Percentiles rank a stretch among this genome's conserved stretches.
Evolutionary conservation across 305 asterid species (phyloP).

Genomic region (Solanum hybrid): DNA sequence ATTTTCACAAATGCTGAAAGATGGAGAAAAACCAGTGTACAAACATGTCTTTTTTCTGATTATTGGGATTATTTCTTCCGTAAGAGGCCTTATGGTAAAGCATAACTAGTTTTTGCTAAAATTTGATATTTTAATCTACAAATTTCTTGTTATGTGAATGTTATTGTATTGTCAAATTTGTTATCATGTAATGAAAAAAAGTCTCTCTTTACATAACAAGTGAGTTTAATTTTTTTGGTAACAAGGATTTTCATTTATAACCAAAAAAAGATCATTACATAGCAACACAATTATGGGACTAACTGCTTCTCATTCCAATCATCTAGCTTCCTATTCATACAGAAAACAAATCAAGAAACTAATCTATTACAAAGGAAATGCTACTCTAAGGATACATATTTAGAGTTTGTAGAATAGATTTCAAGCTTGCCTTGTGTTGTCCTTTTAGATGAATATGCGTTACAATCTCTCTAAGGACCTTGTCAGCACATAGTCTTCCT

Average conservation of each 20-base stretch:
- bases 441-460: not conserved
- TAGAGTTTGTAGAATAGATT: not conserved
- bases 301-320: not conserved
- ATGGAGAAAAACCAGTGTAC: not conserved
- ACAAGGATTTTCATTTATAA: not conserved
- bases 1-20: not conserved
- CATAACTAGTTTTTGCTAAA: not conserved
- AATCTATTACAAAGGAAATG: not conserved
- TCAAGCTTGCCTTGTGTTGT: not conserved
- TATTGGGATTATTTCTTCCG: not conserved
- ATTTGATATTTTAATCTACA: not conserved
- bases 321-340: not conserved
- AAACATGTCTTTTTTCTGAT: not conserved
- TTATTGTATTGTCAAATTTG: not conserved
- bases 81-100: not conserved
- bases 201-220: not conserved
- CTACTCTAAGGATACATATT: not conserved
- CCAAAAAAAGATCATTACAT: not conserved
- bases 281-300: not conserved
- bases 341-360: too few species aligned
- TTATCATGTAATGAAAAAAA: not conserved
- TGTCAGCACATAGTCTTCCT: not conserved
- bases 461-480: not conserved
- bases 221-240: not conserved
- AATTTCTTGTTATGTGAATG: not conserved